Percentiles rank a stretch among this genome's conserved stretches.
Conservation (phyloP, 108 stramenopile species). For the Discostella stelligeroides region DNA sequence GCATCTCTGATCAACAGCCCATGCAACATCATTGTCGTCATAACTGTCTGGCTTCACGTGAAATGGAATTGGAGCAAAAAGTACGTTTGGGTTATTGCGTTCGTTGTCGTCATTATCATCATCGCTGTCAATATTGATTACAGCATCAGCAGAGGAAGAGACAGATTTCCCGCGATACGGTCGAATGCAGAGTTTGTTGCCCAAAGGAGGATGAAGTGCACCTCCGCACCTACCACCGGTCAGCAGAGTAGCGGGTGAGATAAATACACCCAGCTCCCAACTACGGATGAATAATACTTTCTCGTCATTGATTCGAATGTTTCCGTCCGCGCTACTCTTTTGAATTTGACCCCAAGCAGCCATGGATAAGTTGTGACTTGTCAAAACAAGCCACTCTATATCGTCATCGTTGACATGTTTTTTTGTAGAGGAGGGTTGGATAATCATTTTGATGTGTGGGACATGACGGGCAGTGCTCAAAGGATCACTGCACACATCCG, state of each 20-base stretch:
- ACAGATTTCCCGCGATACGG: neutral
- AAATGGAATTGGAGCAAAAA: slow-evolving; percentile 28
- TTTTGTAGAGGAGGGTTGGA: slow-evolving; percentile 39
- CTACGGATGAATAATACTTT: slow-evolving; percentile 50
- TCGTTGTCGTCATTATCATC: neutral
- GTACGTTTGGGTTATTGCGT: neutral
- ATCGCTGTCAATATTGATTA: slow-evolving; percentile 7
- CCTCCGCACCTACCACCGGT: no score
- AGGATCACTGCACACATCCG: slow-evolving; percentile 16
- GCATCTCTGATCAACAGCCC: slow-evolving; percentile 22
- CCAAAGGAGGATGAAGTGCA: neutral
- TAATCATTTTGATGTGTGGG: slow-evolving; percentile 78
- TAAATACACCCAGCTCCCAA: slow-evolving; percentile 82
- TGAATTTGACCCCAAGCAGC: slow-evolving; percentile 78
- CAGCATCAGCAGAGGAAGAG: slow-evolving; percentile 8
- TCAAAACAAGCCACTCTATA: slow-evolving; percentile 68
- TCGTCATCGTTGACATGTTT: slow-evolving; percentile 4
- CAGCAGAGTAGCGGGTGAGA: slow-evolving; percentile 54
- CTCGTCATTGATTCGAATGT: slow-evolving; percentile 7
- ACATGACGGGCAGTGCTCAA: slow-evolving; percentile 56
- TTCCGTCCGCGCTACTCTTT: slow-evolving; percentile 26
- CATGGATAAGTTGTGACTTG: slow-evolving; percentile 76
- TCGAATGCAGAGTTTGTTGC: neutral
- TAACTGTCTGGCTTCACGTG: slow-evolving; percentile 25
- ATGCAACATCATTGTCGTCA: slow-evolving; percentile 17